These are phyloP conservation scores for Suillus lakei DNA, from an alignment of 768 basidiomycete genomes.

Conservation along the genomic window DNA sequence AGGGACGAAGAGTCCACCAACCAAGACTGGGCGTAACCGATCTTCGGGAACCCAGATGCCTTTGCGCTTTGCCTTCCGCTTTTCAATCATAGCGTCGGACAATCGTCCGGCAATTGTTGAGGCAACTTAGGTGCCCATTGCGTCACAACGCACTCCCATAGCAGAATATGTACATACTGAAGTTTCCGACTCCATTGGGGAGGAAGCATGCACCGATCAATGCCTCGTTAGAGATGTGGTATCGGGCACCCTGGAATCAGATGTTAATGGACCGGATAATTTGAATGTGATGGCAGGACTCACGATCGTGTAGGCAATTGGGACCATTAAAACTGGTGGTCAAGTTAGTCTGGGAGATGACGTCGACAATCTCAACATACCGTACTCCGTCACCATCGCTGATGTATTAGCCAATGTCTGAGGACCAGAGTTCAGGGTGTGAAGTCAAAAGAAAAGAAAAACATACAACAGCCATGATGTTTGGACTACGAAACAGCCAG, in stretches of 20 bases:
- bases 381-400: conserved; percentile 45
- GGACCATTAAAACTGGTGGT: conserved; percentile 46
- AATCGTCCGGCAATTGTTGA: conserved; percentile 58
- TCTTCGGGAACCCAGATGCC: neutral
- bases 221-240: conserved; percentile 59
- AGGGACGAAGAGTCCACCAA: conserved; percentile 50
- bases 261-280: neutral
- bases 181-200: conserved; percentile 60
- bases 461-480: conserved; percentile 53
- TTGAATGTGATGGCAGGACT: conserved; percentile 18
- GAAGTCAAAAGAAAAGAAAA: neutral
- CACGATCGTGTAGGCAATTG: conserved; percentile 65
- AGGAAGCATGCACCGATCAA: conserved; percentile 63
- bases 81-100: conserved; percentile 54
- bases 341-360: conserved; percentile 1
- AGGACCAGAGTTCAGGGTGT: neutral
- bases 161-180: conserved; percentile 44
- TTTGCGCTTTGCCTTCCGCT: conserved; percentile 47
- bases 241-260: conserved; percentile 52
- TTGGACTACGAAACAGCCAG: conserved; percentile 55
- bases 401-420: conserved; percentile 40
- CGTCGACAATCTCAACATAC: conserved; percentile 29
- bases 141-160: neutral
- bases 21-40: conserved; percentile 44
- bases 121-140: conserved; percentile 45